Evolutionary conservation across 352 stramenopile genomes (phyloP).

Genomic region (Phytopythium delawarense): DNA sequence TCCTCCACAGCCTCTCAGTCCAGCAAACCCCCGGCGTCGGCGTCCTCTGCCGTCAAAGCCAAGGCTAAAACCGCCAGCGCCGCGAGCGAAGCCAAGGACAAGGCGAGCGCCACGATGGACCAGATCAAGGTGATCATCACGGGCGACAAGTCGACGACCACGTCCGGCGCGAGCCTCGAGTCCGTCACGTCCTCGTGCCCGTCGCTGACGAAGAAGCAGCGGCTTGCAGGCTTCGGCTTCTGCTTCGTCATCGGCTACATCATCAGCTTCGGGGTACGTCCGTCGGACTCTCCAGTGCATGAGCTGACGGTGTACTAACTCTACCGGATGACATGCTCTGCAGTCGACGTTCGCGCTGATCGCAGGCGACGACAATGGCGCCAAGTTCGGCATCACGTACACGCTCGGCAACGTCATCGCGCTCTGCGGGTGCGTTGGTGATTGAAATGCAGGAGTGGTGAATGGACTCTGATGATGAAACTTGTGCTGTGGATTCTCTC

Average conservation of each 20-base stretch:
- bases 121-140: slow-evolving; percentile 79
- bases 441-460: neutral
- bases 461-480: neutral
- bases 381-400: slow-evolving; percentile 83
- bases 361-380: slow-evolving; percentile 51
- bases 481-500: neutral
- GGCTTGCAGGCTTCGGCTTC: slow-evolving; percentile 61
- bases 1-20: neutral
- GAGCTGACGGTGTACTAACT: neutral
- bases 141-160: slow-evolving; percentile 35
- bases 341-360: slow-evolving; percentile 83
- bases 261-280: slow-evolving; percentile 75
- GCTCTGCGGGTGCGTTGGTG: slow-evolving; percentile 56
- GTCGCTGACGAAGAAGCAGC: slow-evolving; percentile 63
- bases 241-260: slow-evolving; percentile 81
- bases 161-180: slow-evolving; percentile 18
- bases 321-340: neutral
- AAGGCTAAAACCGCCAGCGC: neutral
- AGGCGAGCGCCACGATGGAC: slow-evolving; percentile 35
- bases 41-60: slow-evolving; percentile 1
- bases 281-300: neutral
- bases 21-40: neutral
- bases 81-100: slow-evolving; percentile 1
- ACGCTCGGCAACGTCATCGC: slow-evolving; percentile 81
- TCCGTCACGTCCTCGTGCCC: slow-evolving; percentile 55